These are phyloP conservation scores for Aureobasidium leucospermi DNA, from an alignment of 2,329 filamentous ascomycete species.

Conservation along the genomic window DNA sequence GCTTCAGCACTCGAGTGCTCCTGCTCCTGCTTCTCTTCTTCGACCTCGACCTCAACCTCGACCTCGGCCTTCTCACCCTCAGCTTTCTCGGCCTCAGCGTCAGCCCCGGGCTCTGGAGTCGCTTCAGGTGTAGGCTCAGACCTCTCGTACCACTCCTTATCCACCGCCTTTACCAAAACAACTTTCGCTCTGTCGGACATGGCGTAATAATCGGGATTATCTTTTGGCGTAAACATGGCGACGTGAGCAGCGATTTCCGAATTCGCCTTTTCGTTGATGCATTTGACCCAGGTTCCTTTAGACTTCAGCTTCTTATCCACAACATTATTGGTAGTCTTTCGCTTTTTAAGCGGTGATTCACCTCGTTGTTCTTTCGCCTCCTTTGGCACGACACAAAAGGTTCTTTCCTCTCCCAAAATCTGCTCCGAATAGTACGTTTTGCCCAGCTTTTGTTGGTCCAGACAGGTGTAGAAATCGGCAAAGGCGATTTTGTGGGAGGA, in stretches of 20 bases:
- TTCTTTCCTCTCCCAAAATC: constrained; percentile 64
- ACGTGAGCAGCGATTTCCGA: constrained; percentile 81
- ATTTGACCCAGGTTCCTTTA: constrained; percentile 54
- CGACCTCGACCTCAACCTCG: no score
- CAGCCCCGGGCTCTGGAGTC: not conserved
- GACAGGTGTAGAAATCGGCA: constrained; percentile 77
- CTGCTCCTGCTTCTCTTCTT: not conserved
- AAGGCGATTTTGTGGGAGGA: constrained; percentile 65
- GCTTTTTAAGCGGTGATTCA: constrained; percentile 18
- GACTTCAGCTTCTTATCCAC: constrained; percentile 24
- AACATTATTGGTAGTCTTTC: constrained; percentile 19
- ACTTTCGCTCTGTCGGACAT: constrained; percentile 60
- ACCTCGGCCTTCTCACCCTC: no score
- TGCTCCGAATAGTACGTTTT: constrained; percentile 47
- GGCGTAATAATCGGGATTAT: constrained; percentile 65
- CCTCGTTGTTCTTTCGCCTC: constrained; percentile 29
- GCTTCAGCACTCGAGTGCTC: not conserved
- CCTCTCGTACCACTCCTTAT: constrained; percentile 25
- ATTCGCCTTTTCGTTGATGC: constrained; percentile 70
- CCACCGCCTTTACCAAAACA: constrained; percentile 56
- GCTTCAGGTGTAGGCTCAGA: constrained; percentile 12
- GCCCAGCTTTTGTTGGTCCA: constrained; percentile 55
- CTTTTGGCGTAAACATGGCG: constrained; percentile 64
- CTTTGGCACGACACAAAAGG: constrained; percentile 78
- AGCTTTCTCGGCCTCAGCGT: not conserved